Percentiles rank a stretch among this genome's conserved stretches.
Evolutionary conservation across 2,329 filamentous ascomycete genomes (phyloP).

Genomic region (Penicillium italicum): DNA sequence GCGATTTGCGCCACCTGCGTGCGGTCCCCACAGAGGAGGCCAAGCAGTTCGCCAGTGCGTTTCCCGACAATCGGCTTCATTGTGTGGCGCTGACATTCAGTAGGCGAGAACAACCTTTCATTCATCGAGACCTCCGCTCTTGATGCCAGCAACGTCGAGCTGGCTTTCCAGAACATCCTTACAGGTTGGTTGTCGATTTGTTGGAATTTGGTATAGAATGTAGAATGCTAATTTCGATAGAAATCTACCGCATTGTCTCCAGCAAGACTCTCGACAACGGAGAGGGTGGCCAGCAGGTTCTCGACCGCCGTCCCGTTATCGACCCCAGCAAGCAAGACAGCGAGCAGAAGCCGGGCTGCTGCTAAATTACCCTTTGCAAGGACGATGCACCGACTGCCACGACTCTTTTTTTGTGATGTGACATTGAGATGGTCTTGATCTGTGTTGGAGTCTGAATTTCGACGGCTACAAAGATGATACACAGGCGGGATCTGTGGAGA

Average conservation of each 20-base stretch:
- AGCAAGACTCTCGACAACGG: constrained; percentile 94
- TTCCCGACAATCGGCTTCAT: background rate
- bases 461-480: constrained; percentile 34
- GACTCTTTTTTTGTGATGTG: constrained; percentile 39
- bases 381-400: constrained; percentile 32
- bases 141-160: constrained; percentile 97
- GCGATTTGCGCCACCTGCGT: constrained; percentile 96
- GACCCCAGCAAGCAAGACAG: constrained; percentile 80
- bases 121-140: constrained; percentile 99
- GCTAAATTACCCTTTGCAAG: constrained; percentile 30
- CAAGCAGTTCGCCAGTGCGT: constrained; percentile 91
- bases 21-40: constrained; percentile 97
- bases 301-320: constrained; percentile 72
- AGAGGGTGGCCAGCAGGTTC: constrained; percentile 74
- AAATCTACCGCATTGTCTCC: constrained; percentile 99
- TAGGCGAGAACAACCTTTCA: constrained; percentile 95
- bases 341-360: constrained; percentile 61
- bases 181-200: constrained; percentile 65
- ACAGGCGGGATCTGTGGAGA: constrained; percentile 33
- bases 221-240: constrained; percentile 46
- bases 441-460: constrained; percentile 38
- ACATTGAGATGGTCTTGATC: constrained; percentile 39
- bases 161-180: constrained; percentile 98
- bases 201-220: constrained; percentile 6
- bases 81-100: constrained; percentile 25